Conservation (phyloP, 2,329 filamentous ascomycete genomes). For the Sodiomyces alkalinus region DNA sequence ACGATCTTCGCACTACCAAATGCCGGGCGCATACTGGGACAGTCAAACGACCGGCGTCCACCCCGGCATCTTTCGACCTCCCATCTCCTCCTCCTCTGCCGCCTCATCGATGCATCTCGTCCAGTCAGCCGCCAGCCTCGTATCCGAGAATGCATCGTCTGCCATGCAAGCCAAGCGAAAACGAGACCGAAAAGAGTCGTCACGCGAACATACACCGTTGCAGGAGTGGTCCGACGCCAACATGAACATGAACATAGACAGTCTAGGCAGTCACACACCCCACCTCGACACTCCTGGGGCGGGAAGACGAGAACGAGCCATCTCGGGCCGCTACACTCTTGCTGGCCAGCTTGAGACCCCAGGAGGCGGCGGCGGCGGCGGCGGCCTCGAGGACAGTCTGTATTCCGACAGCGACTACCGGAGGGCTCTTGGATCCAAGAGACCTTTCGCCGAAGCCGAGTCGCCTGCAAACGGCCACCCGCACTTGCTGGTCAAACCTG, state of each 20-base stretch:
- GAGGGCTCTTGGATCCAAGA: slow-evolving; percentile 33
- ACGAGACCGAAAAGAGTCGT: slow-evolving; percentile 14
- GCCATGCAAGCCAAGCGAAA: slow-evolving; percentile 31
- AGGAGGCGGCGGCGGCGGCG: slow-evolving; percentile 15
- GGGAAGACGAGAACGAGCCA: no score
- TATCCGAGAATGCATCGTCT: slow-evolving; percentile 18
- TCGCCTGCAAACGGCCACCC: slow-evolving; percentile 15
- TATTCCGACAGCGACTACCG: slow-evolving; percentile 44
- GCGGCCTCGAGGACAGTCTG: slow-evolving; percentile 33
- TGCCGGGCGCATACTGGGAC: slow-evolving; percentile 20
- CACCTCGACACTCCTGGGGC: no score
- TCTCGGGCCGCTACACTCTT: slow-evolving; percentile 34
- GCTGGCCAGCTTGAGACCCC: slow-evolving; percentile 39
- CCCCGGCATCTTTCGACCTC: slow-evolving; percentile 31
- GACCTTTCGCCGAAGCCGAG: slow-evolving; percentile 20
- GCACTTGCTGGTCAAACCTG: slow-evolving; percentile 17
- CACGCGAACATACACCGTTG: slow-evolving; percentile 17
- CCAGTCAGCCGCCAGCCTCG: slow-evolving; percentile 22
- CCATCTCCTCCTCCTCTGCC: slow-evolving; percentile 18
- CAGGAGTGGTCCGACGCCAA: slow-evolving; percentile 15
- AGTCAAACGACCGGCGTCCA: slow-evolving; percentile 18
- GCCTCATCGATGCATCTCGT: slow-evolving; percentile 14
- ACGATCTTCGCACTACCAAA: slow-evolving; percentile 16
- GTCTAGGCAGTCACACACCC: slow-evolving; percentile 3
- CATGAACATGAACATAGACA: slow-evolving; percentile 15